Conservation (phyloP, 1,284 basidiomycete genomes). For the Ganoderma leucocontextum region DNA sequence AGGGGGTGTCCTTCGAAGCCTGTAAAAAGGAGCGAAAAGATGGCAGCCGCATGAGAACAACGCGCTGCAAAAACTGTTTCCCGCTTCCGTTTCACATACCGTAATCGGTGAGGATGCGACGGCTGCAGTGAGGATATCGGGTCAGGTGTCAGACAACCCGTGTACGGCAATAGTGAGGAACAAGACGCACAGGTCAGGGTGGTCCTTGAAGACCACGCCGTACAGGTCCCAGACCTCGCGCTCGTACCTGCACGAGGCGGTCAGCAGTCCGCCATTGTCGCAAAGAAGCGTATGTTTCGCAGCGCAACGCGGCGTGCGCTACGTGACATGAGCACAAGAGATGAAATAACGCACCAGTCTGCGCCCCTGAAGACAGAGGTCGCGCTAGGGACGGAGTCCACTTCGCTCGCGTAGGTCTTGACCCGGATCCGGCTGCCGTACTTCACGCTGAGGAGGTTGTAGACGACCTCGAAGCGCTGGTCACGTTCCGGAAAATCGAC, state of each 20-base stretch:
- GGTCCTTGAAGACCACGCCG: conserved; percentile 96
- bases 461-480: conserved; percentile 97
- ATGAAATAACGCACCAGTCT: conserved; percentile 77
- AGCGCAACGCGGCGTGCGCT: conserved; percentile 1
- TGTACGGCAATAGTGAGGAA: conserved; percentile 28
- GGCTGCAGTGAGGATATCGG: conserved; percentile 53
- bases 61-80: not conserved
- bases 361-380: conserved; percentile 88
- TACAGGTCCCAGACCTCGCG: conserved; percentile 98
- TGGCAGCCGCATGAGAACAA: conserved; percentile 8
- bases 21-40: conserved; percentile 39
- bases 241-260: conserved; percentile 75
- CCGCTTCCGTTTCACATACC: conserved; percentile 55
- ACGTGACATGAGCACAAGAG: not conserved
- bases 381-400: conserved; percentile 92
- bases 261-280: conserved; percentile 17
- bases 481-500: conserved; percentile 95
- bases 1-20: conserved; percentile 98
- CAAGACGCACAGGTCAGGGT: conserved; percentile 90
- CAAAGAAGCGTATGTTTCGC: conserved; percentile 21
- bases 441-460: conserved; percentile 90
- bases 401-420: conserved; percentile 98
- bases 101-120: conserved; percentile 98
- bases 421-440: conserved; percentile 88
- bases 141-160: conserved; percentile 20